Evolutionary conservation across 2,329 filamentous ascomycete genomes (phyloP).

Genomic region (Diaporthe citrichinensis): DNA sequence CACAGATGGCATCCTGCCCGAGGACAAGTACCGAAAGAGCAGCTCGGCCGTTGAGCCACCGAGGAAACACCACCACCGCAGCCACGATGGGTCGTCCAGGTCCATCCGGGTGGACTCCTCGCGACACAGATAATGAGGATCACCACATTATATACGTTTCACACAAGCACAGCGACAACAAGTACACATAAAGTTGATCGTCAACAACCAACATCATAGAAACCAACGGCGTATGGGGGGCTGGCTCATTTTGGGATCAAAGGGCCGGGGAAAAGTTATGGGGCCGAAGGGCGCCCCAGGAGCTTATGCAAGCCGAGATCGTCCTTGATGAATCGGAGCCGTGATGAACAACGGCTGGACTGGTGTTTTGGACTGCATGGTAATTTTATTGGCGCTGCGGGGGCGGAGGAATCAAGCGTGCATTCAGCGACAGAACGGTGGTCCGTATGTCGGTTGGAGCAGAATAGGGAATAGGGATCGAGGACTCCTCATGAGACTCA

Average conservation of each 20-base stretch:
- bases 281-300: not conserved
- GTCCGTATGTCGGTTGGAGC: slow-evolving; percentile 6
- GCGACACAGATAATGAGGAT: slow-evolving; percentile 23
- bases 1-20: slow-evolving; percentile 46
- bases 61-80: slow-evolving; percentile 37
- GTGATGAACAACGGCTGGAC: slow-evolving; percentile 7
- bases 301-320: not conserved
- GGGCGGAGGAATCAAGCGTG: not conserved
- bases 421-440: slow-evolving; percentile 3
- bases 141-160: slow-evolving; percentile 4
- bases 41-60: slow-evolving; percentile 30
- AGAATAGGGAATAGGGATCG: not conserved
- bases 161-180: slow-evolving; percentile 16
- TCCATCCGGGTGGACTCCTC: slow-evolving; percentile 36
- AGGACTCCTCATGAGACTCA: not conserved
- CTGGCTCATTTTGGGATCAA: slow-evolving; percentile 7
- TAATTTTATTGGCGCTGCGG: slow-evolving; percentile 21
- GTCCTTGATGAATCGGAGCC: slow-evolving; percentile 9
- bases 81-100: slow-evolving; percentile 35
- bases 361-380: slow-evolving; percentile 28
- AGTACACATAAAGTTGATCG: slow-evolving; percentile 5
- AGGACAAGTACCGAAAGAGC: slow-evolving; percentile 42
- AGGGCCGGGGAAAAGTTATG: slow-evolving; percentile 18
- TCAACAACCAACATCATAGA: slow-evolving; percentile 25
- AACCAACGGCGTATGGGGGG: slow-evolving; percentile 21